Conservation (phyloP, 1,284 basidiomycete species). For the Rhodotorula glutinis region DNA sequence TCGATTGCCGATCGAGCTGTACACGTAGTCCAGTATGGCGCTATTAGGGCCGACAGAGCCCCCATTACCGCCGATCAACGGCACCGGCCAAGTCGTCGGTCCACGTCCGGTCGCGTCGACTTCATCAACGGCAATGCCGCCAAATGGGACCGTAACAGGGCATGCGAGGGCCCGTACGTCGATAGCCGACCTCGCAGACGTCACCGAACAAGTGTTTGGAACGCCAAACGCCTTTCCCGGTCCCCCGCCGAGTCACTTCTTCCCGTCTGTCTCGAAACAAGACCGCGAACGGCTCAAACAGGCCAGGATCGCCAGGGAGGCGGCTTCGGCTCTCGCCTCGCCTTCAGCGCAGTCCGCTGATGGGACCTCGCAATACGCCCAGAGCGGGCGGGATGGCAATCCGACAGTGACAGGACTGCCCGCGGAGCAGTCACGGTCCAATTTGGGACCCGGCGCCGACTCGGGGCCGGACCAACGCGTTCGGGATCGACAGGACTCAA, state of each 20-base stretch:
- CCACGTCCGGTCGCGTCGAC: background rate
- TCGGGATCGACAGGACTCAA: conserved; percentile 10
- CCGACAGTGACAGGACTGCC: background rate
- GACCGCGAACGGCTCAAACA: conserved; percentile 13
- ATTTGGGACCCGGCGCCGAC: too few species aligned
- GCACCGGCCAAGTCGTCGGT: too few species aligned
- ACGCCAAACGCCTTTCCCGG: background rate
- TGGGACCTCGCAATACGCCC: too few species aligned
- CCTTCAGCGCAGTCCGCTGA: too few species aligned
- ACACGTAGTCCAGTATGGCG: background rate
- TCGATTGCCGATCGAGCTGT: too few species aligned
- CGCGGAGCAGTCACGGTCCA: background rate
- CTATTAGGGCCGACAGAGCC: background rate
- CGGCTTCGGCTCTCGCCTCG: background rate
- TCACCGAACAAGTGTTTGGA: background rate
- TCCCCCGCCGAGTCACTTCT: conserved; percentile 21
- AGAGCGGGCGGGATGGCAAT: background rate
- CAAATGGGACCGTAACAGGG: too few species aligned
- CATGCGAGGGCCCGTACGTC: background rate
- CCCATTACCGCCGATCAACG: too few species aligned
- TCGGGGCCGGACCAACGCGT: too few species aligned
- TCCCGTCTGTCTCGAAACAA: conserved; percentile 27
- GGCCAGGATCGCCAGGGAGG: background rate
- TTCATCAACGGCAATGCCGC: background rate
- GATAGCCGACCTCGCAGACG: background rate